Conservation (phyloP, 2,329 filamentous ascomycete species). For the Colletotrichum cordylinicola region DNA sequence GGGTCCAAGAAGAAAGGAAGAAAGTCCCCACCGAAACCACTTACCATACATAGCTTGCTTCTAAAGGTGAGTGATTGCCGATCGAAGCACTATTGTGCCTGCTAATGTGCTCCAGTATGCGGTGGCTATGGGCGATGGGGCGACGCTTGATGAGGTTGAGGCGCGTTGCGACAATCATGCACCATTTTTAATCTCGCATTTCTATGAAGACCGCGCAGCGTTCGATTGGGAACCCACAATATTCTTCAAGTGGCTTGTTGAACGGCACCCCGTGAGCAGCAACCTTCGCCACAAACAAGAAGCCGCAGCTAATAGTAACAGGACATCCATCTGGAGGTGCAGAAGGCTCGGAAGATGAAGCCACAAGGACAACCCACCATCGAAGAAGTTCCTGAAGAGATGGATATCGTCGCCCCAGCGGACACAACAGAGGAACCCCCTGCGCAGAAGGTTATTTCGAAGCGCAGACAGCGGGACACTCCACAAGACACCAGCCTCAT, state of each 20-base stretch:
- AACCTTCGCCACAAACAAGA: background rate
- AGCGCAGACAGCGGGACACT: background rate
- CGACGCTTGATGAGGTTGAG: constrained; percentile 54
- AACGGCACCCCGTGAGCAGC: constrained; percentile 43
- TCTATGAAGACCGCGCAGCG: constrained; percentile 42
- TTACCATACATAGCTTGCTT: constrained; percentile 27
- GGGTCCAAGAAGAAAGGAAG: constrained; percentile 33
- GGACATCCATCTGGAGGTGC: constrained; percentile 12
- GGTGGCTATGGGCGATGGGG: constrained; percentile 56
- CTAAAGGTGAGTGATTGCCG: constrained; percentile 34
- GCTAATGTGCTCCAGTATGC: constrained; percentile 47
- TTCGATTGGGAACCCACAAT: constrained; percentile 50
- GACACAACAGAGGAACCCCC: constrained; percentile 4
- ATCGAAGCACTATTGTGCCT: background rate
- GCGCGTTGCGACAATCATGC: constrained; percentile 54
- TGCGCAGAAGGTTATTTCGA: constrained; percentile 12
- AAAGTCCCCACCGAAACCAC: background rate
- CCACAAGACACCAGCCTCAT: background rate
- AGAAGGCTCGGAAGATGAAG: constrained; percentile 7
- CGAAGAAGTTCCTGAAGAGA: background rate
- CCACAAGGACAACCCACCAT: background rate
- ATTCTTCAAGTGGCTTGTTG: constrained; percentile 55
- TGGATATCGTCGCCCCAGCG: background rate
- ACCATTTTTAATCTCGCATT: constrained; percentile 58
- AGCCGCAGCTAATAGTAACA: background rate